These are phyloP conservation scores for Corylus avellana DNA, from an alignment of 306 rosid species.

Conservation along the genomic window DNA sequence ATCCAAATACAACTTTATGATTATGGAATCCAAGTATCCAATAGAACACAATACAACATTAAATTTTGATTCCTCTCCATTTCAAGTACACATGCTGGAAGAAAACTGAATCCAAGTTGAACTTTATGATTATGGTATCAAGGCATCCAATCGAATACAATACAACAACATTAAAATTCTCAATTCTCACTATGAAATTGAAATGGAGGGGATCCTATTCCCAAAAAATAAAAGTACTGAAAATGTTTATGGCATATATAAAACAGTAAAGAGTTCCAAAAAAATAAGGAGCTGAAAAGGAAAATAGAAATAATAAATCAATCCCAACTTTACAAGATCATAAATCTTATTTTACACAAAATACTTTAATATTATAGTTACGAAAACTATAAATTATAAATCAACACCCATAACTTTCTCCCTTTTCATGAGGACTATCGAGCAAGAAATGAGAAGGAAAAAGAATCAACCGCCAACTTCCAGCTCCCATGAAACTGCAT, in stretches of 20 bases:
- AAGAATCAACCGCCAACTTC: conserved; percentile 33
- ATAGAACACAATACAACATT: no score
- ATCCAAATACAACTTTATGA: neutral
- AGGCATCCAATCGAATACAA: no score
- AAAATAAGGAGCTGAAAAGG: neutral
- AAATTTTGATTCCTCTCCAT: no score
- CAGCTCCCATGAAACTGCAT: conserved; percentile 38
- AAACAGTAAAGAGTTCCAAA: neutral
- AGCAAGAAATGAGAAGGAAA: conserved; percentile 5
- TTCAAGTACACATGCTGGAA: no score
- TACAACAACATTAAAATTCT: no score
- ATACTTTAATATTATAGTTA: conserved; percentile 7
- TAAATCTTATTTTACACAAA: conserved; percentile 5
- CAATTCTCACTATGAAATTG: no score
- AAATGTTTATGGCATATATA: neutral
- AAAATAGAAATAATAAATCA: conserved; percentile 4
- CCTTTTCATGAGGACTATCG: conserved; percentile 27
- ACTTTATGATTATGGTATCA: no score
- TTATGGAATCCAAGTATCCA: no score
- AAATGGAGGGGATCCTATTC: no score
- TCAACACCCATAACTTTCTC: conserved; percentile 29
- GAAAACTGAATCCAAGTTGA: no score
- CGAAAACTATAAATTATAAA: neutral
- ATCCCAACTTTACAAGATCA: conserved; percentile 40
- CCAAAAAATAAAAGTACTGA: neutral